Percentiles rank a stretch among this genome's conserved stretches.
phyloP scores from a whole-genome alignment of 768 basidiomycete species.

The Nidula microcarpa region DNA sequence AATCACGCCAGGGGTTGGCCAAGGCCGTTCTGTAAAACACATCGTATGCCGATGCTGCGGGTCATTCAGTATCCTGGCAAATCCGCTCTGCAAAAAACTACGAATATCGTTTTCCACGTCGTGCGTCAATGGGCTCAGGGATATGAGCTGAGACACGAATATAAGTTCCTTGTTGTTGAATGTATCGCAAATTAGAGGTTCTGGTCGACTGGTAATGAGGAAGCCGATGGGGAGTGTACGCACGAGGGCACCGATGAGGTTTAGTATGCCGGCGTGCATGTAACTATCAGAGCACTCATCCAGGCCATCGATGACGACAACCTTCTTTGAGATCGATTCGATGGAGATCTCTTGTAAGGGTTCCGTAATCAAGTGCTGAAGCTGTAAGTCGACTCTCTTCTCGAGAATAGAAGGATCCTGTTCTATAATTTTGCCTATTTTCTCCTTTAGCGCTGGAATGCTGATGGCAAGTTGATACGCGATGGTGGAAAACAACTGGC shows the following conservation, averaged over 20 bases:
- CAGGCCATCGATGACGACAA: constrained; percentile 20
- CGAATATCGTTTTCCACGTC: neutral
- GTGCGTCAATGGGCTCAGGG: neutral
- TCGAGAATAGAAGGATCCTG: constrained; percentile 10
- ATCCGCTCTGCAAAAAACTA: neutral
- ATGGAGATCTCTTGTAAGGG: constrained; percentile 4
- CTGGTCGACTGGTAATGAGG: constrained; percentile 21
- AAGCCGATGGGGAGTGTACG: constrained; percentile 13
- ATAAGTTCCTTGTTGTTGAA: neutral
- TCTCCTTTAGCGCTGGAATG: neutral
- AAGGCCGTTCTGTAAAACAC: neutral
- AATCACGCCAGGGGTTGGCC: constrained; percentile 16
- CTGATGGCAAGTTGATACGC: constrained; percentile 20
- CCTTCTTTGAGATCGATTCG: neutral
- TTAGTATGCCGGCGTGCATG: constrained; percentile 9
- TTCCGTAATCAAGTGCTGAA: constrained; percentile 10
- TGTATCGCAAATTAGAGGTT: constrained; percentile 12
- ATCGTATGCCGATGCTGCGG: neutral
- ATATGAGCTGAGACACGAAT: neutral
- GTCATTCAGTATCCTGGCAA: neutral
- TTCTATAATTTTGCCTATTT: constrained; percentile 7
- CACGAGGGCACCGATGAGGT: constrained; percentile 2
- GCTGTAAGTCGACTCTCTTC: constrained; percentile 9
- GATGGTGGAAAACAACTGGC: constrained; percentile 23
- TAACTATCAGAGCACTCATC: constrained; percentile 17